Evolutionary conservation across 169 alveolate species (phyloP).

Genomic region (Cryptosporidium andersoni): DNA sequence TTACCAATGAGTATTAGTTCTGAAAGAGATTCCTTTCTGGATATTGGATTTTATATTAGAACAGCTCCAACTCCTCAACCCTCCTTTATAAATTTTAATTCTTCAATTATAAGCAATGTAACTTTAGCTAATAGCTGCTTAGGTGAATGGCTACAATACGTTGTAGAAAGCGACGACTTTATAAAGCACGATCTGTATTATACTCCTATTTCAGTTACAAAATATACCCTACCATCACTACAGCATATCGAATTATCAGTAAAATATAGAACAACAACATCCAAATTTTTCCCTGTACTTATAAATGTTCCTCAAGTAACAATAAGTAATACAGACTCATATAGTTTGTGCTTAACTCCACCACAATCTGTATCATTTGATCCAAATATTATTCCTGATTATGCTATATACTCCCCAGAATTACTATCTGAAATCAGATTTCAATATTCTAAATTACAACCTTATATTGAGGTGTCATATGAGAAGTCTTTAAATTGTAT

Average conservation of each 20-base stretch:
- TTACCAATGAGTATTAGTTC: constrained; percentile 8
- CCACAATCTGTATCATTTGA: too few relatives aligned
- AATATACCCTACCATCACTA: constrained; percentile 18
- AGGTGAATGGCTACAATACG: constrained; percentile 48
- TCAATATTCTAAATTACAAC: constrained; percentile 6
- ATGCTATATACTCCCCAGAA: too few relatives aligned
- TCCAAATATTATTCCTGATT: too few relatives aligned
- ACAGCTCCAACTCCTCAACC: constrained; percentile 58
- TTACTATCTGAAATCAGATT: too few relatives aligned
- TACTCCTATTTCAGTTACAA: constrained; percentile 33
- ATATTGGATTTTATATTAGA: constrained; percentile 15
- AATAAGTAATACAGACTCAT: too few relatives aligned
- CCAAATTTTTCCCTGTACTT: constrained; percentile 21
- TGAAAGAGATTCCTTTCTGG: background rate
- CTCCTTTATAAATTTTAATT: constrained; percentile 15
- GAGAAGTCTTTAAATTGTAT: constrained; percentile 22
- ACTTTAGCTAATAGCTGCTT: constrained; percentile 22
- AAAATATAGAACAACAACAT: constrained; percentile 41
- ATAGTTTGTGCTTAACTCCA: too few relatives aligned
- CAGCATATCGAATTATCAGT: constrained; percentile 11
- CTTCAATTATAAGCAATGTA: constrained; percentile 8
- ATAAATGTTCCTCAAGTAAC: background rate
- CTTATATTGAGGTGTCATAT: background rate
- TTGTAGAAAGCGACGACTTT: background rate
- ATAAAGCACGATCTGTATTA: background rate